These are phyloP conservation scores for Diaporthe nobilis DNA, from an alignment of 2,329 filamentous ascomycete species.

Conservation along the genomic window DNA sequence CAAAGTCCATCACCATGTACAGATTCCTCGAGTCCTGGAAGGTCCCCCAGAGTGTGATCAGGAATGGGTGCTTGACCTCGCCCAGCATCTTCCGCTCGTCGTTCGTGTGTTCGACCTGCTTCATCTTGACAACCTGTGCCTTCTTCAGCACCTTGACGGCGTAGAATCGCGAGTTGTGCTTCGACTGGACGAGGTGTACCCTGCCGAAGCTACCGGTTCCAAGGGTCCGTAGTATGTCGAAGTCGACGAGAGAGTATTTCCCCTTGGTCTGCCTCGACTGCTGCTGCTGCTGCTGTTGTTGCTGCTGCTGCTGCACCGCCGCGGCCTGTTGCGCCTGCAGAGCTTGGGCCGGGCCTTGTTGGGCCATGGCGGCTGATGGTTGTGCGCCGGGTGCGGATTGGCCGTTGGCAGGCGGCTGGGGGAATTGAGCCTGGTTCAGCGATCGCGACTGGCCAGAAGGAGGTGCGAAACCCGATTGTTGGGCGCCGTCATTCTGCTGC, in stretches of 20 bases:
- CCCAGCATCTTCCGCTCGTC: conserved; percentile 96
- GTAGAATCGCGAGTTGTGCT: conserved; percentile 98
- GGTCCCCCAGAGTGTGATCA: conserved; percentile 98
- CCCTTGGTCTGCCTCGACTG: conserved; percentile 85
- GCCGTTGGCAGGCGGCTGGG: conserved; percentile 48
- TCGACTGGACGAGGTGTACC: conserved; percentile 96
- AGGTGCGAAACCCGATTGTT: conserved; percentile 44
- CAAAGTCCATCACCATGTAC: conserved; percentile 99
- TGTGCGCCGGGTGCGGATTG: conserved; percentile 44
- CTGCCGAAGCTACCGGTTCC: conserved; percentile 97
- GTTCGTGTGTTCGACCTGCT: conserved; percentile 99
- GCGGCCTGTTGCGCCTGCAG: conserved; percentile 45
- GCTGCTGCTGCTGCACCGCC: conserved; percentile 18
- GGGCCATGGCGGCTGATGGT: conserved; percentile 54
- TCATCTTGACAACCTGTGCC: conserved; percentile 99
- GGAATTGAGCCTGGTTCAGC: conserved; percentile 42
- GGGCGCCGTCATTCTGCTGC: conserved; percentile 63
- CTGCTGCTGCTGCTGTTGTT: conserved; percentile 36
- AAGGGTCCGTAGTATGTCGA: conserved; percentile 89
- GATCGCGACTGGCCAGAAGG: conserved; percentile 44
- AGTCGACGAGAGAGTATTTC: conserved; percentile 95
- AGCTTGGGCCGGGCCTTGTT: conserved; percentile 48
- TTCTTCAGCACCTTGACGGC: conserved; percentile 99
- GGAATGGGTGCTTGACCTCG: conserved; percentile 96
- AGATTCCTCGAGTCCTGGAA: conserved; percentile 96